Evolutionary conservation across 2,329 filamentous ascomycete genomes (phyloP).

Genomic region (Colletotrichum sp.): DNA sequence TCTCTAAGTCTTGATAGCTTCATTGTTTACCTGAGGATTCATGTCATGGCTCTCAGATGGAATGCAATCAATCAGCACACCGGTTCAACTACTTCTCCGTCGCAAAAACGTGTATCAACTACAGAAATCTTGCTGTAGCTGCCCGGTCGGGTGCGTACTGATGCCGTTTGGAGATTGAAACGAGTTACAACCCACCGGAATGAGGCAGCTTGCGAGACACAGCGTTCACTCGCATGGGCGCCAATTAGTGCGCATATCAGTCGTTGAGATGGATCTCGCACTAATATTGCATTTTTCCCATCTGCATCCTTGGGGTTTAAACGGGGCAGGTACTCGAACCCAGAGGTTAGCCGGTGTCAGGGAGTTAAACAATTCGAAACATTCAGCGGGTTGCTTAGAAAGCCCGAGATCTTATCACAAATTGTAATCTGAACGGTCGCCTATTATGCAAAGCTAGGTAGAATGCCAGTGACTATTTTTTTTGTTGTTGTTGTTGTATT

Average conservation of each 20-base stretch:
- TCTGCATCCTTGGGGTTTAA: background rate
- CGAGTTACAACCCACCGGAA: background rate
- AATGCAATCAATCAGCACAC: background rate
- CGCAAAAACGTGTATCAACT: background rate
- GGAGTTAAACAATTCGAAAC: background rate
- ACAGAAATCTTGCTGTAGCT: background rate
- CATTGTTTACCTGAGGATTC: background rate
- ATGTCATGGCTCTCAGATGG: background rate
- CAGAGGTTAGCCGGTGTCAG: accelerated
- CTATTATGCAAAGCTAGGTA: background rate
- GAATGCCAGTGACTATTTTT: background rate
- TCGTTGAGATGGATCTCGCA: background rate
- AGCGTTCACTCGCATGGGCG: background rate
- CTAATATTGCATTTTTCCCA: background rate
- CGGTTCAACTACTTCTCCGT: background rate
- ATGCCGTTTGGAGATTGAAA: background rate
- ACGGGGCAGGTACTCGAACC: background rate
- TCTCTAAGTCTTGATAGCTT: background rate
- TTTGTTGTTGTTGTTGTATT: no score
- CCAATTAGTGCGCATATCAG: background rate
- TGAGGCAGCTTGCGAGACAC: background rate
- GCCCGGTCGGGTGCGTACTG: background rate
- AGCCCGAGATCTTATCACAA: background rate
- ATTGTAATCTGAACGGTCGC: background rate
- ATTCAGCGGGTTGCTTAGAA: background rate